These are phyloP conservation scores for Naumovozyma baii DNA, from an alignment of 805 yeast genomes.

Conservation along the genomic window DNA sequence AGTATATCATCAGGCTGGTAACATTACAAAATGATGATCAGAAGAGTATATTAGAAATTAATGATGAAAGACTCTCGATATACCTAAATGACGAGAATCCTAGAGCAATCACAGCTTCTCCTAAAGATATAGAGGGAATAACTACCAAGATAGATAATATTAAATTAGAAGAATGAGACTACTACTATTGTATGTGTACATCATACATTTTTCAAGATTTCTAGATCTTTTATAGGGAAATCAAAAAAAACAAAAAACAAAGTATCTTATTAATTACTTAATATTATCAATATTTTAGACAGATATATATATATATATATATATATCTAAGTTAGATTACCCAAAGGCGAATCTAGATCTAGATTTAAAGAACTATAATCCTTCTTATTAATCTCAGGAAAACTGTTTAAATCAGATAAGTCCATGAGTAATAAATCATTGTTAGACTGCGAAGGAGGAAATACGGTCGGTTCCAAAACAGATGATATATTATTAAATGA, in stretches of 20 bases:
- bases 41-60: constrained; percentile 40
- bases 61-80: constrained; percentile 56
- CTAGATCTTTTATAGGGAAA: too few relatives aligned
- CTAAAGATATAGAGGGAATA: constrained; percentile 3
- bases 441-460: too few relatives aligned
- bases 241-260: too few relatives aligned
- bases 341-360: neutral
- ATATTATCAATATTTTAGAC: neutral
- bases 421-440: neutral
- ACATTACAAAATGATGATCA: constrained; percentile 55
- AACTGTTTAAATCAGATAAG: neutral
- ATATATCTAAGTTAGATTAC: neutral
- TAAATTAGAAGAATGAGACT: too few relatives aligned
- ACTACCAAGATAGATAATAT: neutral
- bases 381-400: neutral
- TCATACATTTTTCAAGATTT: too few relatives aligned
- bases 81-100: constrained; percentile 51
- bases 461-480: too few relatives aligned
- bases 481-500: too few relatives aligned
- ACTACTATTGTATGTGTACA: too few relatives aligned
- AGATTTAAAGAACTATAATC: neutral
- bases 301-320: too few relatives aligned
- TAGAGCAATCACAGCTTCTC: constrained; percentile 4
- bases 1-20: constrained; percentile 50
- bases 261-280: too few relatives aligned